Evolutionary conservation across 305 asterid genomes (phyloP), one percentile per base, ranked within the genome.

Genomic region (Fraxinus greggii): DNA sequence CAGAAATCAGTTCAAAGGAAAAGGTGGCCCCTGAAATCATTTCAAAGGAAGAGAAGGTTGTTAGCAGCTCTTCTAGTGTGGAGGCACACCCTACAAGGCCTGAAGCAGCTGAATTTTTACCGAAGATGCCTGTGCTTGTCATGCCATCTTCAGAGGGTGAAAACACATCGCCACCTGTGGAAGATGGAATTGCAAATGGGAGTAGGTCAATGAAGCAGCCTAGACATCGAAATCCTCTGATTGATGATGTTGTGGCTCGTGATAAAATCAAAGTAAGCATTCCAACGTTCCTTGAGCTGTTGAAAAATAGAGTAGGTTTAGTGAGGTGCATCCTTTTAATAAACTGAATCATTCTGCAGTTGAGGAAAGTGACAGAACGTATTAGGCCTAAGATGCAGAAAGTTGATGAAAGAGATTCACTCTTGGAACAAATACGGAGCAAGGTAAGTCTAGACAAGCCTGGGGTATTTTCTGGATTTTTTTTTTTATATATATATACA

Each of bases 221-320:
- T 19, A 86, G 90, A 82, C 93, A 93, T 38, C 89, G 89, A 61
- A 91, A 86, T 90, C 96, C 98, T 86, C 90, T 93, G 31, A 80
- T 94, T 26, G 96, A 93, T 81, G 93, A 90, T 85, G 90, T 88
- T 79, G 88, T 90, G 85, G 91, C 94, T 74, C 97, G 86, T 80
- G 98, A 96, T 84, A 91, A 94, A 89, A 94, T 91, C 92, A 94
- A 93, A 88, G 99, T 94, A 88, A 83, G 93, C 86, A 77, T 72
- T 51, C 38, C 70, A 21, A 2, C 67, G 70, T 82, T 74, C 78
- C 78, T 74, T 8, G 19, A 33, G 56, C 78, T 76, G 61, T 78
- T 45, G 69, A 54, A 88, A 61, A 72, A 29, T 63, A 82, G 10
- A 29, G 29, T 69, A 17, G 35, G 23, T 75, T 81, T 80, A 29